Evolutionary conservation across 2,329 filamentous ascomycete species (phyloP), one percentile per base, ranked within the genome.

Genomic region (Clonostachys sp.): DNA sequence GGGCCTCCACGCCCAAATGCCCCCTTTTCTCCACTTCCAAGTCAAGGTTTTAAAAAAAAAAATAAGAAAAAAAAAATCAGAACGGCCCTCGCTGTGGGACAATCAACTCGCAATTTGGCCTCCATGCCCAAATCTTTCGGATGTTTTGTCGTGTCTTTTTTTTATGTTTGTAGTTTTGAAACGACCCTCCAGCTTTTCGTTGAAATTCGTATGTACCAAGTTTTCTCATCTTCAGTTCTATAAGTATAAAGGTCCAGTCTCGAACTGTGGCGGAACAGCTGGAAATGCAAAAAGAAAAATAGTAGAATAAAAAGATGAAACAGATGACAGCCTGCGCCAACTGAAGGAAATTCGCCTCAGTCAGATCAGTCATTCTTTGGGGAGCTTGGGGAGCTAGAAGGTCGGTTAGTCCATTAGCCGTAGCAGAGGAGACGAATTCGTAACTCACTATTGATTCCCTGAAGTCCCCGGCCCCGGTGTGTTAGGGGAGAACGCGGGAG

Each of bases 401-500:
- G 33, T 20, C n/a, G 47, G 53, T 70, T 61, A 69, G 62, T 30
- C 5, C 24, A 33, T 44, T 34, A 18, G 9, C 10, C 6, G 17
- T 34, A 44, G 33, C 10, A 18, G 4, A 10, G 8, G 9, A 30
- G 24, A 10, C 24, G 9, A 30, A 30, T 30, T 30, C 24, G 24
- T 30, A 30, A 60, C 66, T 59, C 49, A 68, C 66, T 68, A 68
- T 61, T 70, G 65, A 57, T 71, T 70, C 59, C 68, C 68, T 58
- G 66, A 67, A 34, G 63, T 60, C 51, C 66, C 67, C 50, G 68
- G 68, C 51, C 70, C 71, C 57, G 71, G 71, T 14, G 71, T 73
- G 52, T 67, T 62, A 51, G 70, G 71, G 57, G 71, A 73, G 60
- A 71, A 73, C 40, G 68, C 66, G 47, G 70, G 70, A 13, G 66